These are phyloP conservation scores for Lippia alba DNA, from an alignment of 305 asterid species.

Conservation along the genomic window DNA sequence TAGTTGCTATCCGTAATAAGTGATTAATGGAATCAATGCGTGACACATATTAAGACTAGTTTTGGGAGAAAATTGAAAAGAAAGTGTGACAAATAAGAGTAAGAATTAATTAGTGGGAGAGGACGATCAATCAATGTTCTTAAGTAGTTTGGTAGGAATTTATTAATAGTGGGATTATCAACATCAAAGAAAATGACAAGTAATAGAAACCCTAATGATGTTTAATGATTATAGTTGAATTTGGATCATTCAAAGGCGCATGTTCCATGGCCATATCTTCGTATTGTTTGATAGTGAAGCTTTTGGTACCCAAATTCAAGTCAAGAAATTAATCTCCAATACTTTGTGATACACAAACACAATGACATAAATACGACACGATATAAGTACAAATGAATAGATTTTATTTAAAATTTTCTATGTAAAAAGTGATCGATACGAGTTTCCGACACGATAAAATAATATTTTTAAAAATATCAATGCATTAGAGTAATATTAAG, in stretches of 20 bases:
- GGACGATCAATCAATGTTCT: background rate
- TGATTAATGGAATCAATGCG: background rate
- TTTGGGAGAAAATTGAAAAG: background rate
- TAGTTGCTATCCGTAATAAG: too few relatives aligned
- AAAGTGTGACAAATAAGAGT: conserved; percentile 9
- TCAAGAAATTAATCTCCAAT: background rate
- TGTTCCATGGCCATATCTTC: background rate
- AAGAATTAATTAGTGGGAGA: background rate
- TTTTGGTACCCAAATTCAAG: conserved; percentile 10
- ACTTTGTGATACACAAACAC: too few relatives aligned
- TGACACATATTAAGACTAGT: too few relatives aligned
- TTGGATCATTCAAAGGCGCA: conserved; percentile 10
- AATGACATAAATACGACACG: too few relatives aligned
- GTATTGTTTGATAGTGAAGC: conserved; percentile 15
- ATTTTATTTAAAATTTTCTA: too few relatives aligned
- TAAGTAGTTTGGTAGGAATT: background rate
- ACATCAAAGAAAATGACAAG: conserved; percentile 10
- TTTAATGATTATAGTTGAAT: conserved; percentile 27
- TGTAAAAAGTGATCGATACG: too few relatives aligned
- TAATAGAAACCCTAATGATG: conserved; percentile 29
- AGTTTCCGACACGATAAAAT: too few relatives aligned
- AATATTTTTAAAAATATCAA: too few relatives aligned
- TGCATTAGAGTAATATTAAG: too few relatives aligned
- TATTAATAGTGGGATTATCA: background rate
- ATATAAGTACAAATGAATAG: too few relatives aligned